Conservation (phyloP, 2,329 filamentous ascomycete genomes). For the Chalaropsis thielavioides region DNA sequence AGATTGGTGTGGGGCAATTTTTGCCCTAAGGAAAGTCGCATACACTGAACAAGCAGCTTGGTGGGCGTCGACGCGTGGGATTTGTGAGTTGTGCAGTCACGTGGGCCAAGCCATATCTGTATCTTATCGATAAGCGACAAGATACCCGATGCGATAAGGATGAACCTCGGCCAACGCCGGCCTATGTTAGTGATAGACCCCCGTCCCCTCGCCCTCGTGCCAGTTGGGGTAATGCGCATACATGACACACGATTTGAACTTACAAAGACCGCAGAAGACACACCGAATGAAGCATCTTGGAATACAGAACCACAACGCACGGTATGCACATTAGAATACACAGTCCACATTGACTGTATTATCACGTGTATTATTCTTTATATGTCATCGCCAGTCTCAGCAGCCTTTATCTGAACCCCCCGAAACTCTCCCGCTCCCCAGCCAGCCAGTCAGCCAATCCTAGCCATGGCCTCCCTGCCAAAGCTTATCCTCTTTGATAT, state of each 20-base stretch:
- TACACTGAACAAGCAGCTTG: constrained; percentile 21
- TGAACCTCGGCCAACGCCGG: background rate
- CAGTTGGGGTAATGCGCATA: background rate
- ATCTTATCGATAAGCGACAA: constrained; percentile 7
- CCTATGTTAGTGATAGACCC: background rate
- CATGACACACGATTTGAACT: background rate
- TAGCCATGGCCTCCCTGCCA: background rate
- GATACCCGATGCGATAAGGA: background rate
- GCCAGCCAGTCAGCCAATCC: background rate
- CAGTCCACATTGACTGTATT: too few relatives aligned
- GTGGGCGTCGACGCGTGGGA: constrained; percentile 24
- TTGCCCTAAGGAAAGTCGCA: constrained; percentile 27
- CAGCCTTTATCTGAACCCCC: too few relatives aligned
- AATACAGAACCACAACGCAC: too few relatives aligned
- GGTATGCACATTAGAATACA: too few relatives aligned
- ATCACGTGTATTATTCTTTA: too few relatives aligned
- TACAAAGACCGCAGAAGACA: too few relatives aligned
- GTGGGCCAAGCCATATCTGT: background rate
- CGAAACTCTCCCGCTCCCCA: background rate
- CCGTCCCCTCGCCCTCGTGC: background rate
- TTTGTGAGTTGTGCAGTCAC: constrained; percentile 14
- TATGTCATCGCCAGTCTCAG: too few relatives aligned
- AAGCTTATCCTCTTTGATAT: constrained; percentile 86
- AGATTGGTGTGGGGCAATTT: constrained; percentile 29
- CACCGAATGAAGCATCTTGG: too few relatives aligned